Evolutionary conservation across 192 early-diverging fungal genomes (phyloP).

Genomic region (Linnemannia zychae): DNA sequence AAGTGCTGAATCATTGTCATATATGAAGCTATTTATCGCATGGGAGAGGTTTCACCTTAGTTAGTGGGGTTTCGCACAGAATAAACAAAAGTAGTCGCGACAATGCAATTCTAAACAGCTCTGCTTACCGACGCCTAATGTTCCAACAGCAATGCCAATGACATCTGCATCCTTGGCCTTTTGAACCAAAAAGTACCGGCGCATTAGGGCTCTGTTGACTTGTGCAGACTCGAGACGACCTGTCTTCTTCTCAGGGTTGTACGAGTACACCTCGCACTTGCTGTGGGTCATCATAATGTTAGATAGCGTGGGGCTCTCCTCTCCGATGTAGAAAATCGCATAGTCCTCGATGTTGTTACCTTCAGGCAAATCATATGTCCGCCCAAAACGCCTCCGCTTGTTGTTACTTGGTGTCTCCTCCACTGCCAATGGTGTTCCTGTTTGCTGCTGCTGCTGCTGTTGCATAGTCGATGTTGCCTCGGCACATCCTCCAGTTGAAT

Average conservation of each 20-base stretch:
- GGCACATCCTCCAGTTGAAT: slow-evolving; percentile 2
- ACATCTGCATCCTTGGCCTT: slow-evolving; percentile 92
- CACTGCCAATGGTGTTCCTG: neutral
- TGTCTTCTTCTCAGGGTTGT: slow-evolving; percentile 70
- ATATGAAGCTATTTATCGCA: slow-evolving; percentile 73
- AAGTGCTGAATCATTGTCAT: slow-evolving; percentile 84
- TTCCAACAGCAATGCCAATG: slow-evolving; percentile 96
- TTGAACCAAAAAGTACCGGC: slow-evolving; percentile 84
- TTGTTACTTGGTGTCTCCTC: neutral
- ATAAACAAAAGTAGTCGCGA: neutral
- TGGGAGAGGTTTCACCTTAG: neutral
- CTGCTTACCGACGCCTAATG: slow-evolving; percentile 88
- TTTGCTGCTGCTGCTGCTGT: slow-evolving; percentile 17
- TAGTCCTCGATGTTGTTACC: slow-evolving; percentile 70
- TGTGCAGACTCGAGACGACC: slow-evolving; percentile 69
- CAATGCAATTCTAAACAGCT: neutral
- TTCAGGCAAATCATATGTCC: slow-evolving; percentile 67
- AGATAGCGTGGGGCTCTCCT: slow-evolving; percentile 84
- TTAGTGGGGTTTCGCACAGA: too few relatives aligned
- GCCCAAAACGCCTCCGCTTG: slow-evolving; percentile 58
- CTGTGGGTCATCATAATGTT: slow-evolving; percentile 90
- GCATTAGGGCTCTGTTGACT: slow-evolving; percentile 71
- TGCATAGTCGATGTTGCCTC: slow-evolving; percentile 12
- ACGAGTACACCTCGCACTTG: slow-evolving; percentile 73
- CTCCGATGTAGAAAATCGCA: slow-evolving; percentile 87